These are phyloP conservation scores for Wickerhamomyces pijperi DNA, from an alignment of 805 yeast genomes.

Conservation along the genomic window DNA sequence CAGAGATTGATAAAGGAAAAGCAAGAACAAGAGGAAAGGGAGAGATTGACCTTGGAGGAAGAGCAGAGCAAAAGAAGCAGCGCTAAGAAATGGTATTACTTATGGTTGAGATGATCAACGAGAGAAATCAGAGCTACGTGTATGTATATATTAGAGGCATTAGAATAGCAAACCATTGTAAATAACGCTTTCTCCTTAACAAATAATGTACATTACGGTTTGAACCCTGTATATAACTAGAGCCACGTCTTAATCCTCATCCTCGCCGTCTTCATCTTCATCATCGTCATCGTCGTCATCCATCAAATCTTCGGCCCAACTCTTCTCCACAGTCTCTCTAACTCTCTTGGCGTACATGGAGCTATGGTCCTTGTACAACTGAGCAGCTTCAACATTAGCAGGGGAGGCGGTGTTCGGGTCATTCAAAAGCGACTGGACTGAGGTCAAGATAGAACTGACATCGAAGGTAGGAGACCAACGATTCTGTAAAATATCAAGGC, in stretches of 20 bases:
- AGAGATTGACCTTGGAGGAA: neutral
- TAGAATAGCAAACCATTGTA: neutral
- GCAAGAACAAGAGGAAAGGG: conserved; percentile 4
- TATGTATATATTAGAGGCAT: too few species aligned
- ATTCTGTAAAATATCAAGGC: conserved; percentile 91
- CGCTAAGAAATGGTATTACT: conserved; percentile 19
- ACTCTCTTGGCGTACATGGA: conserved; percentile 87
- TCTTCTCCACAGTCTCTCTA: conserved; percentile 85
- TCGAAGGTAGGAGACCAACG: conserved; percentile 99
- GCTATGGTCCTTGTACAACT: conserved; percentile 87
- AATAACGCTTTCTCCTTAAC: too few species aligned
- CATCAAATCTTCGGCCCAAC: conserved; percentile 78
- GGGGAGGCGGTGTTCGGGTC: conserved; percentile 97
- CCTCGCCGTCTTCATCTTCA: conserved; percentile 26
- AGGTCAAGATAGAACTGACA: conserved; percentile 88
- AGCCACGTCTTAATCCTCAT: conserved; percentile 17
- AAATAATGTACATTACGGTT: too few species aligned
- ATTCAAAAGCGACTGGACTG: conserved; percentile 82
- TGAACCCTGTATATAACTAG: too few species aligned
- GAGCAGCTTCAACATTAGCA: conserved; percentile 97
- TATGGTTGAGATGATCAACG: conserved; percentile 18
- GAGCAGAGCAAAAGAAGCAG: neutral
- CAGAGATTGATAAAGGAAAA: conserved; percentile 8
- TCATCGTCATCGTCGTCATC: conserved; percentile 37
- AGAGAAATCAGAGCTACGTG: too few species aligned